Base-by-base conservation (phyloP, 169 alveolate genomes). In the Ichthyophthirius multifiliis region DNA sequence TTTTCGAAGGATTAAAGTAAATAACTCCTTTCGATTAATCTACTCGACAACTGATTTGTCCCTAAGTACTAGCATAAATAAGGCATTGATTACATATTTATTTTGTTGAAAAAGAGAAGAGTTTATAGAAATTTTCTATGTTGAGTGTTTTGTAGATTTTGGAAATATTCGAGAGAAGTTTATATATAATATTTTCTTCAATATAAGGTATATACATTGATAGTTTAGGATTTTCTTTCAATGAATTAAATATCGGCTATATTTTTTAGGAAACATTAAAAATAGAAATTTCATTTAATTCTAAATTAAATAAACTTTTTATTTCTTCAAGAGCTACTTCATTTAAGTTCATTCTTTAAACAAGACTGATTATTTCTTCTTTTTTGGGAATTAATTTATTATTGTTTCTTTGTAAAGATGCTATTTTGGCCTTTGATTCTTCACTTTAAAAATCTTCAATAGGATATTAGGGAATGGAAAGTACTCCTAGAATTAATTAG, bases 321-420 rank as follows among this genome's bases (percentile, higher is more conserved):
- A 55, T 55, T 55, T 55, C 16, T 55, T 55, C 71, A 23, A 10
- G 12, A 3, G 71, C 71, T 10, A 55, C 23, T 20, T 55, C 71
- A 39, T 55, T 55, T n/a, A 55, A 39, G 71, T 55, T 55, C 71
- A 55, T 55, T 55, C 71, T 55, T 39, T 27, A 55, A 55, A 55
- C 39, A 34, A 55, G 23, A 10, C 31, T 55, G 71, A 55, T 55
- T 13, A 55, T 55, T 55, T 55, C 71, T 55, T 55, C 71, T 27
- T 23, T 55, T 23, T 18, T 55, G 34, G 71, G 71, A 27, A 55
- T 55, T 12, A 55, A 39, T 23, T 55, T 55, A 39, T 39, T 55
- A 39, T 34, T 55, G 31, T 39, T 39, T 27, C 31, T 55, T 55
- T 55, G 39, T 55, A 55, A 55, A 12, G 23, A 27, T 10, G 71